phyloP scores from a whole-genome alignment of 192 early-diverging fungal species.

The Mortierella antarctica region DNA sequence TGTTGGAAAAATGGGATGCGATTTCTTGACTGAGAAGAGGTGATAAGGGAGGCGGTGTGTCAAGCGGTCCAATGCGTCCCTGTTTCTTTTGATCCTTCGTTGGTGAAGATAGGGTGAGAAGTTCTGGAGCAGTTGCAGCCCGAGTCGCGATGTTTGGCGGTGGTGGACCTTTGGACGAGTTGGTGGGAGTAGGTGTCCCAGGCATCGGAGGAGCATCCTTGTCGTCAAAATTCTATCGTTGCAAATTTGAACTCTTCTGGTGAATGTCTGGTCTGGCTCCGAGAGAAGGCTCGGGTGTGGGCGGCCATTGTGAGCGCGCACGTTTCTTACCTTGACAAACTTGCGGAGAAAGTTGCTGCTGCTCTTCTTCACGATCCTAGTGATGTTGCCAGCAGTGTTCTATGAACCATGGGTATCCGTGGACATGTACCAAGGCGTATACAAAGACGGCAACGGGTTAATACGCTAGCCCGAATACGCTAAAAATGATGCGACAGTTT shows the following conservation, averaged over 20 bases:
- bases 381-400: slow-evolving; percentile 45
- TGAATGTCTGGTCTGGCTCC: neutral
- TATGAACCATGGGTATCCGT: neutral
- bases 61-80: slow-evolving; percentile 19
- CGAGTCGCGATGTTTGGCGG: neutral
- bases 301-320: neutral
- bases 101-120: slow-evolving; percentile 4
- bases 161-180: neutral
- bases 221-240: slow-evolving; percentile 42
- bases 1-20: slow-evolving; percentile 1
- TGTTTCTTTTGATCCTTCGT: neutral
- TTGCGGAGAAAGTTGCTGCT: slow-evolving; percentile 53
- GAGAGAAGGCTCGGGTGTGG: neutral
- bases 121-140: slow-evolving; percentile 13
- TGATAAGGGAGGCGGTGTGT: slow-evolving; percentile 40
- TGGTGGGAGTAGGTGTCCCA: slow-evolving; percentile 1
- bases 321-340: slow-evolving; percentile 39
- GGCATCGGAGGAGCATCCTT: slow-evolving; percentile 51
- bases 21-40: slow-evolving; percentile 32
- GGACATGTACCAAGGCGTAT: neutral
- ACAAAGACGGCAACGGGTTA: neutral
- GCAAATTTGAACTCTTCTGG: neutral
- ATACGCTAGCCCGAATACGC: neutral
- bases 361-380: slow-evolving; percentile 44
- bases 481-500: neutral